Base-by-base conservation (phyloP, 2,329 filamentous ascomycete species). In the Colletotrichum simmondsii region DNA sequence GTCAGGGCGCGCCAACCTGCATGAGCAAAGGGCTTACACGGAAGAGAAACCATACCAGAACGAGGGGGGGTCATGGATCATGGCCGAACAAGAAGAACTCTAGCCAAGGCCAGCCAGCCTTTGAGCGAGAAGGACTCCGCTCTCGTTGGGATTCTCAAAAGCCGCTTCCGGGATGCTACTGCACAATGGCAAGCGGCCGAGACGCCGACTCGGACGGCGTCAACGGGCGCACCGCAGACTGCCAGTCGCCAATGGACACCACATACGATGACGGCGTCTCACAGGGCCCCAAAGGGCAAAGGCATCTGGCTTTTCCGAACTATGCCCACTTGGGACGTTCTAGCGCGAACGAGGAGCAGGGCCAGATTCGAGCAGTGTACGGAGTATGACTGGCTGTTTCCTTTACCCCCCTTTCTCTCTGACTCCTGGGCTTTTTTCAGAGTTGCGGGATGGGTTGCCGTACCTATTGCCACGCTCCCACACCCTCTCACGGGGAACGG, bases 111-210 rank as follows among this genome's bases (percentile, higher is more conserved):
- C 32, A 49, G 30, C 42, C 30, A 6, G 30, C 30, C n/a, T 14
- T 22, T n/a, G 19, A n/a, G 14, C 28, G 61, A 62, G 46, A 42
- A 42, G 37, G 46, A 66, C 62, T 66, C 68, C 49, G 68, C 68
- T 63, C 32, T 57, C 26, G 57, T 49, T 16, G 30, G 42, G 30
- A 28, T 22, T 71, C 19, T 19, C 24, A 53, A 65, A 71, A 61
- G 71, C 71, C 61, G 71, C 67, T 71, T 73, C 71, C 71, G 71
- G 71, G 66, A 53, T 32, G n/a, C 49, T 64, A 35, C 24, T 22
- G 61, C 49, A 37, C 32, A 42, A 54, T 46, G 58, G 61, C 60
- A 42, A 67, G 66, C 66, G 59, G 66, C 35, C 53, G 62, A 65
- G 37, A 52, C 46, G 60, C 71, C 66, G 56, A 60, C 30, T 60